A percentile compares a stretch with the other conserved stretches of the same genome.
These are phyloP conservation scores for Limnanthes douglasii DNA, from an alignment of 345 rosid species.

Conservation along the genomic window DNA sequence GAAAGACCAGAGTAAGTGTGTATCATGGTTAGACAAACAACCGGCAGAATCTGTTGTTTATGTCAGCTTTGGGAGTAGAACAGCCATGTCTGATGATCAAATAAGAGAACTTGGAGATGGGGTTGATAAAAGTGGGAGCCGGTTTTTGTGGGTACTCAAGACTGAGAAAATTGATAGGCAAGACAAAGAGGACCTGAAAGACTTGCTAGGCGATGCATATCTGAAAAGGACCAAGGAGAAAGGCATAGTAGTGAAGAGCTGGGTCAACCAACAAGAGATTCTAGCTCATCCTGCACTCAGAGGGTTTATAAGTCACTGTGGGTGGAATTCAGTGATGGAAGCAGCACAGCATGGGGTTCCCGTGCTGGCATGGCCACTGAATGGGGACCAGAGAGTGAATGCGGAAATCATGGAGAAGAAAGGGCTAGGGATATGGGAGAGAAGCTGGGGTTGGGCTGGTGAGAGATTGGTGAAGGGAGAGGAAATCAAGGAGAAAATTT, in stretches of 20 bases:
- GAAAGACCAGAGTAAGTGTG: background rate
- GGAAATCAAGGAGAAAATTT: slow-evolving; percentile 18
- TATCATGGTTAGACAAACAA: slow-evolving; percentile 25
- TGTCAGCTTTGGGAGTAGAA: slow-evolving; percentile 32
- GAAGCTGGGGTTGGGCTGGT: slow-evolving; percentile 10
- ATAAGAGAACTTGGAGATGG: slow-evolving; percentile 28
- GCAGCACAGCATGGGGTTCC: slow-evolving; percentile 22
- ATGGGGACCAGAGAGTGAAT: slow-evolving; percentile 32
- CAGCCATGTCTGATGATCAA: slow-evolving; percentile 17
- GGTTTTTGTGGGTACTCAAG: too few relatives aligned
- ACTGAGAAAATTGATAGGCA: slow-evolving; percentile 17
- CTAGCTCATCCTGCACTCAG: slow-evolving; percentile 20
- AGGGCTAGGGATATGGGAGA: slow-evolving; percentile 18
- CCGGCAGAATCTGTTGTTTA: slow-evolving; percentile 19
- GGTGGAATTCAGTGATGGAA: slow-evolving; percentile 38
- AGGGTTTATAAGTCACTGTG: slow-evolving; percentile 22
- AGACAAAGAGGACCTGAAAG: slow-evolving; percentile 14
- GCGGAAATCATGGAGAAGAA: slow-evolving; percentile 14
- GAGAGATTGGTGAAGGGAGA: slow-evolving; percentile 13
- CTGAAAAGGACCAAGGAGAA: slow-evolving; percentile 4
- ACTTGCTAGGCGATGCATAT: slow-evolving; percentile 16
- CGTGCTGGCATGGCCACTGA: slow-evolving; percentile 27
- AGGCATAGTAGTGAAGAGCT: slow-evolving; percentile 21
- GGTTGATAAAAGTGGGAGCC: slow-evolving; percentile 20
- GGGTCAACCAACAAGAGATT: slow-evolving; percentile 27